A percentile compares a stretch with the other conserved stretches of the same genome.
These are phyloP conservation scores for Terana coerulea DNA, from an alignment of 768 basidiomycete species.

Conservation along the genomic window DNA sequence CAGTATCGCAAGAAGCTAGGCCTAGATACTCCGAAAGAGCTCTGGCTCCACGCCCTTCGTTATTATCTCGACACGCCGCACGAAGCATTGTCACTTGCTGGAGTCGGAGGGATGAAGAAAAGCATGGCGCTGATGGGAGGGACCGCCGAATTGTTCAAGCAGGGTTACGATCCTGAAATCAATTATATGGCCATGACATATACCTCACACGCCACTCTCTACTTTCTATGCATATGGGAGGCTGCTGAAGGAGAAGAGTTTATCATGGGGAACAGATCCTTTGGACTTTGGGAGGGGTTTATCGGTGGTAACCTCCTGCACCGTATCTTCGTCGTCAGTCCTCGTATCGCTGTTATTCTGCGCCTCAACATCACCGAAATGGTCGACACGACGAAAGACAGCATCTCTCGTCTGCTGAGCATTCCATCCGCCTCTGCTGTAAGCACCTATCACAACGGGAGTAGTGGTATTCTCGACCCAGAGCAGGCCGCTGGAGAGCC, in stretches of 20 bases:
- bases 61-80: not conserved
- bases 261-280: not conserved
- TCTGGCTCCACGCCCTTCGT: constrained; percentile 1
- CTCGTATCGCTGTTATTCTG: not conserved
- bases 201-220: not conserved
- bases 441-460: not conserved
- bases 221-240: not conserved
- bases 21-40: not conserved
- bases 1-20: not conserved
- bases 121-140: not conserved
- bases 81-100: not conserved
- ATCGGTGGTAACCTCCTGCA: not conserved
- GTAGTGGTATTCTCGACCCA: not conserved
- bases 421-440: not conserved
- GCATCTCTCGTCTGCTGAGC: not conserved
- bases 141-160: too few species aligned
- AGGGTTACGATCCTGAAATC: not conserved
- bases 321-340: constrained; percentile 5
- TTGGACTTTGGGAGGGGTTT: constrained; percentile 2
- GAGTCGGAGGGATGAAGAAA: not conserved
- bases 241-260: constrained; percentile 1
- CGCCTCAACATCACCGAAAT: not conserved
- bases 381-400: not conserved
- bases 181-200: not conserved
- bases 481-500: too few species aligned